These are phyloP conservation scores for Penicillium nucicola DNA, from an alignment of 495 filamentous ascomycete genomes.

Conservation along the genomic window DNA sequence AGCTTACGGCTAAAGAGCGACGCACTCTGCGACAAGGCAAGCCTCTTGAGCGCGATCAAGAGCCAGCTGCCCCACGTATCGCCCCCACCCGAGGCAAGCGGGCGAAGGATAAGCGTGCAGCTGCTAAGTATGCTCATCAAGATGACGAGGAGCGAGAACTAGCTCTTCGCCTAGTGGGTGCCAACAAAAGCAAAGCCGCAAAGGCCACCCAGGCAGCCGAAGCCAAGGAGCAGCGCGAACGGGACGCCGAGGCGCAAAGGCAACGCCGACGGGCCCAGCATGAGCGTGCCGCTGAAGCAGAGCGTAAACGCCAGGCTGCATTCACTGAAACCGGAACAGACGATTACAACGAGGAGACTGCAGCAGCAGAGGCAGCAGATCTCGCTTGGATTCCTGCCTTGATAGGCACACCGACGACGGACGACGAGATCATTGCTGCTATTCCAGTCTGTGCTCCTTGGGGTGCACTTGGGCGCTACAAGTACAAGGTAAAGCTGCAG, in stretches of 20 bases:
- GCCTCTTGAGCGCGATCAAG: conserved; percentile 17
- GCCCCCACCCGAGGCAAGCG: conserved; percentile 72
- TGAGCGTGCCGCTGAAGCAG: conserved; percentile 61
- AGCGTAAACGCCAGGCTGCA: conserved; percentile 54
- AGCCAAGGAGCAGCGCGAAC: conserved; percentile 51
- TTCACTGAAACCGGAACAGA: conserved; percentile 55
- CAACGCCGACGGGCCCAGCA: conserved; percentile 77
- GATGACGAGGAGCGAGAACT: conserved; percentile 87
- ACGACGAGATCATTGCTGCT: conserved; percentile 85
- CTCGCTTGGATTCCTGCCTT: conserved; percentile 67
- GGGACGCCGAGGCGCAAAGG: conserved; percentile 61
- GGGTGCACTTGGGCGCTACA: conserved; percentile 70
- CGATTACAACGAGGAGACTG: conserved; percentile 54
- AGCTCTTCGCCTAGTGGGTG: conserved; percentile 78
- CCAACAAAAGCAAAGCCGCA: conserved; percentile 53
- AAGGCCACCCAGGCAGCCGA: conserved; percentile 49
- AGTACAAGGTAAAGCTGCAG: conserved; percentile 91
- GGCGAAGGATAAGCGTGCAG: conserved; percentile 81
- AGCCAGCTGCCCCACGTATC: conserved; percentile 15
- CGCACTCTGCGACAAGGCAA: conserved; percentile 48
- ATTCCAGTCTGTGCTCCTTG: conserved; percentile 92
- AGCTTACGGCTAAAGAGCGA: conserved; percentile 51
- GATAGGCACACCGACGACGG: conserved; percentile 70
- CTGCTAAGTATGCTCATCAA: conserved; percentile 89
- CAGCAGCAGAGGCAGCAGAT: conserved; percentile 41